These are phyloP conservation scores for Arachis hypogaea DNA, from an alignment of 306 rosid species.

Conservation along the genomic window DNA sequence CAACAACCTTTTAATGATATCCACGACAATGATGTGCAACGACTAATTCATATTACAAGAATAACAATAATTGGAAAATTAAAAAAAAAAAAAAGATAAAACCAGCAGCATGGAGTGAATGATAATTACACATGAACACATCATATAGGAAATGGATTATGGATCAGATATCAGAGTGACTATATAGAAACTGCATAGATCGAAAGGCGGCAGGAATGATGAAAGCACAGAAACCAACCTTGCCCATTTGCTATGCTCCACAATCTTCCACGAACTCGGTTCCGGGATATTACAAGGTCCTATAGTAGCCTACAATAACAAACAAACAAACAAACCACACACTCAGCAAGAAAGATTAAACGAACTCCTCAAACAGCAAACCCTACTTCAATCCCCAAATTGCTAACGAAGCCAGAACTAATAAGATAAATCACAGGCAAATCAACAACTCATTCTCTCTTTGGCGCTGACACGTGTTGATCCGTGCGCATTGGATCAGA, in stretches of 20 bases:
- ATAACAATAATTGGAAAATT: background rate
- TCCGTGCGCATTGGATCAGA: constrained; percentile 21
- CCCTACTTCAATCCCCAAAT: constrained; percentile 7
- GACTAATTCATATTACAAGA: constrained; percentile 10
- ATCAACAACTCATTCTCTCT: too few relatives aligned
- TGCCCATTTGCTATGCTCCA: constrained; percentile 94
- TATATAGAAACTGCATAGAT: constrained; percentile 18
- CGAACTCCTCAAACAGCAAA: background rate
- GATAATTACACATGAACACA: background rate
- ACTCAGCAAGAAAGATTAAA: constrained; percentile 20
- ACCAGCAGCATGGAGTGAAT: too few relatives aligned
- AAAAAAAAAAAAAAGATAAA: too few relatives aligned
- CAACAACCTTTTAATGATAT: constrained; percentile 24
- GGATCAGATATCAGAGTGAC: background rate
- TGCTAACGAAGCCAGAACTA: background rate
- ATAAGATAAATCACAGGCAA: too few relatives aligned
- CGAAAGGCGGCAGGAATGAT: constrained; percentile 6
- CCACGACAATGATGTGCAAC: constrained; percentile 16
- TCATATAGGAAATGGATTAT: background rate
- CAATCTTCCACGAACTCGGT: constrained; percentile 85
- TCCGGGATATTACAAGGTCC: constrained; percentile 80
- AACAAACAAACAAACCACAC: constrained; percentile 22
- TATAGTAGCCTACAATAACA: constrained; percentile 62
- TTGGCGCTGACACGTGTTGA: background rate
- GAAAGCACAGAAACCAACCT: constrained; percentile 57